Evolutionary conservation across 345 rosid species (phyloP).

Genomic region (Brassica incana): DNA sequence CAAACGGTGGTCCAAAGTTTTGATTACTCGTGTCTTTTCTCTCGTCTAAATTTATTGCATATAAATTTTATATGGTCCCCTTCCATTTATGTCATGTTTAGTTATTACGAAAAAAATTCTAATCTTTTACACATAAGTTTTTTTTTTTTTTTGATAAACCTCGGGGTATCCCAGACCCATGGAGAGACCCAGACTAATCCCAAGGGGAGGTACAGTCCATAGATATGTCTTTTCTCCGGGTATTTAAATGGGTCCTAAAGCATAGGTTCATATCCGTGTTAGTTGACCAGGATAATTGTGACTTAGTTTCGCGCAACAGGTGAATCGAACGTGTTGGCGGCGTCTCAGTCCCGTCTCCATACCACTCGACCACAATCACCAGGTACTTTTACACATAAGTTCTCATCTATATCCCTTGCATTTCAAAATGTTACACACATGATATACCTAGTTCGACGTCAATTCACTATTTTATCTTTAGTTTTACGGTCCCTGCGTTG

Average conservation of each 20-base stretch:
- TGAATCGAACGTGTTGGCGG: too few relatives aligned
- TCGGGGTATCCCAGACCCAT: too few relatives aligned
- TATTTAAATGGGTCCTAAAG: too few relatives aligned
- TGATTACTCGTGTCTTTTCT: conserved; percentile 6
- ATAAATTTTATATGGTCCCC: conserved; percentile 15
- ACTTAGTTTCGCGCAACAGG: too few relatives aligned
- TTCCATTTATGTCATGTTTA: conserved; percentile 5
- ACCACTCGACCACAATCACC: too few relatives aligned
- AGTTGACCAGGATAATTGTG: too few relatives aligned
- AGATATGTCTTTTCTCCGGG: too few relatives aligned
- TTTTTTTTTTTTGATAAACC: too few relatives aligned
- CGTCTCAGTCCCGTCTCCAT: too few relatives aligned
- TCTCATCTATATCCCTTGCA: neutral
- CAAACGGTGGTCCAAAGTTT: conserved; percentile 31
- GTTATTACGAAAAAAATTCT: neutral
- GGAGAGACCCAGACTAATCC: too few relatives aligned
- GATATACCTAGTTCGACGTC: neutral
- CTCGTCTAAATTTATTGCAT: conserved; percentile 9
- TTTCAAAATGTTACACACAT: neutral
- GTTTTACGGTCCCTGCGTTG: neutral
- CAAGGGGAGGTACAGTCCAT: too few relatives aligned
- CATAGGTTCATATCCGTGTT: too few relatives aligned
- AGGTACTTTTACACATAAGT: neutral
- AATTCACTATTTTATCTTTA: neutral
- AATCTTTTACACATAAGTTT: neutral